Base-by-base conservation (phyloP, 2,329 filamentous ascomycete species). In the Leptosphaerulina australis region DNA sequence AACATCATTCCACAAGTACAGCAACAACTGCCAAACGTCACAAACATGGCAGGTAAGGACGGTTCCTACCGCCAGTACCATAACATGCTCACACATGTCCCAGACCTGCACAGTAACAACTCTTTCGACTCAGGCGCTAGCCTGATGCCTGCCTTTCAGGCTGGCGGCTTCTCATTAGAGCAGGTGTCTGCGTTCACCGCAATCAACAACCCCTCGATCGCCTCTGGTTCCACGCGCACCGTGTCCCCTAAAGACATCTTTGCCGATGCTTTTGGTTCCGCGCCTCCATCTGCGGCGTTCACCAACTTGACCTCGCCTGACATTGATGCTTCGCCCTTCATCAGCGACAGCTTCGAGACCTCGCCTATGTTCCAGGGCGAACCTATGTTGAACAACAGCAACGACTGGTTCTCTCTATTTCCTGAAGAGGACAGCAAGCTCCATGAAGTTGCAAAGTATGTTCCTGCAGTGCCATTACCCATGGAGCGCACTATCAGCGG, bases 221-320 rank as follows among this genome's bases (percentile, higher is more conserved):
- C 64, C 28, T 58, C 69, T 46, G 67, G 66, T 44, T 72, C 72
- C 24, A 64, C 64, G 41, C 72, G 71, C 52, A 96, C 91, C 31
- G 83, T 96, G 55, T 96, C 91, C 55, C 91, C 91, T 15, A 87
- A 89, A 73, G 91, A 96, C 66, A 79, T 96, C 59, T 79, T 92
- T 63, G 83, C 85, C 60, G 84, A 89, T 65, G 79, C 82, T 51
- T 84, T 85, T 66, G 79, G 84, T 68, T 95, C 90, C 55, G 85
- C 90, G 28, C 91, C 91, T 22, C 90, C 90, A 67, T 96, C 91
- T 2, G 82, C 87, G 36, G 86, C 89, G 25, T 85, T 94, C 68
- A 96, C 91, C 26, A 86, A 91, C 57, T 69, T 96, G 73, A 96
- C 91, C 49, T 94, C 91, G 53, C 91, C 91, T 34, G 76, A 77